Evolutionary conservation across 345 rosid genomes (phyloP), one percentile per base, ranked within the genome.

Genomic region (Sapria himalayana): DNA sequence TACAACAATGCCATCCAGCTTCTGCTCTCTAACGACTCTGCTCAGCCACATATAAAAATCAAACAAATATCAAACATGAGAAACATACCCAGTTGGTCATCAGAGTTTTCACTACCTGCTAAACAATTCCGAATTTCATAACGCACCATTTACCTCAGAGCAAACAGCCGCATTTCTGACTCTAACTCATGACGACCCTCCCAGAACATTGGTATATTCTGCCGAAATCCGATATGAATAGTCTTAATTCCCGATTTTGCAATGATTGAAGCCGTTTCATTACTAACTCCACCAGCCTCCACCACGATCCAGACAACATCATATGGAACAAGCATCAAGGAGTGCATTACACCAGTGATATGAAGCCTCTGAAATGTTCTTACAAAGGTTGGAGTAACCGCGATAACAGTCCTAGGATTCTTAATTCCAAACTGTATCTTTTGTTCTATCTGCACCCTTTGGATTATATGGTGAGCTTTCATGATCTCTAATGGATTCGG

Each of bases 301-400:
- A 91, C 89, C 10, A 91, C 80, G 57, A 91, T 73, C 95, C 99
- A 91, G 19, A 80, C 63, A 58, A 91, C 60, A 58, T 84, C 78
- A 56, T 91, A 75, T 0, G 96, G 94, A 0, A 70, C 67, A 37
- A 84, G 66, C 99, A 84, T 84, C 37, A 91, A 57, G 9, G 93
- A 73, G 58, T 84, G 93, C 81, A 91, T 75, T 46, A 84, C 78
- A 9, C 92, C 99, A 19, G 72, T 91, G 66, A 91, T 57, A 53
- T 91, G 99, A 39, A 91, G 66, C 29, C 79, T 63, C 55, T 84
- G 95, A 50, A 91, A 91, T 2, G 99, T 91, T 49, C 99, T 67
- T 1, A 78, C 99, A 25, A 84, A 84, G 32, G 99, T 84, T 11
- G 99, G 92, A 4, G 99, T 84, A 29, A 91, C 80, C 13, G 52